These are phyloP conservation scores for Caloboletus firmus DNA, from an alignment of 1,284 basidiomycete species.

Conservation along the genomic window DNA sequence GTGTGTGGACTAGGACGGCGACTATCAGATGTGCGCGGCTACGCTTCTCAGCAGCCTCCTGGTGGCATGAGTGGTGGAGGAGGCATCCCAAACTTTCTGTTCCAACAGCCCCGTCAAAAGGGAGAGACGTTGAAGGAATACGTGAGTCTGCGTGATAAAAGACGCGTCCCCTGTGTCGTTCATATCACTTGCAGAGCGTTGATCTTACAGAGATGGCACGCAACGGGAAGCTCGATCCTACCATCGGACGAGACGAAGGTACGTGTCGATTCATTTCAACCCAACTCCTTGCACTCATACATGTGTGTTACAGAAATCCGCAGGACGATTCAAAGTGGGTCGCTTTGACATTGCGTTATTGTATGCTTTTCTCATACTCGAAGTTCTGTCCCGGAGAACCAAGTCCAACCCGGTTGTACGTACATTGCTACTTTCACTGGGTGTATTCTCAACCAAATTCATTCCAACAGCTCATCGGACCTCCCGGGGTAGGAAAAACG, in stretches of 20 bases:
- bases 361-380: background rate
- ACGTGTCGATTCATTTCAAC: slow-evolving; percentile 12
- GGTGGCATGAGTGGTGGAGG: slow-evolving; percentile 36
- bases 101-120: slow-evolving; percentile 61
- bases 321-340: slow-evolving; percentile 83
- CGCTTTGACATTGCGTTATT: slow-evolving; percentile 1
- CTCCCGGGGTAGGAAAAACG: slow-evolving; percentile 88
- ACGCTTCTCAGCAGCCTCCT: slow-evolving; percentile 37
- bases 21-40: slow-evolving; percentile 13
- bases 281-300: background rate
- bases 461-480: slow-evolving; percentile 61
- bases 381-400: slow-evolving; percentile 76
- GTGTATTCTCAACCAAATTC: background rate
- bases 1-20: background rate
- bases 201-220: slow-evolving; percentile 84
- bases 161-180: background rate
- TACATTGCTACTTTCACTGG: slow-evolving; percentile 2
- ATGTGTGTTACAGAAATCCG: slow-evolving; percentile 66
- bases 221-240: slow-evolving; percentile 86
- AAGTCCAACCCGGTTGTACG: slow-evolving; percentile 86
- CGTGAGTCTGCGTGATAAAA: slow-evolving; percentile 43
- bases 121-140: slow-evolving; percentile 85
- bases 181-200: slow-evolving; percentile 52
- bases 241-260: slow-evolving; percentile 87
- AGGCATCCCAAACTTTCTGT: slow-evolving; percentile 56